Evolutionary conservation across 345 rosid species (phyloP).

Genomic region (Eutrema yunnanense): DNA sequence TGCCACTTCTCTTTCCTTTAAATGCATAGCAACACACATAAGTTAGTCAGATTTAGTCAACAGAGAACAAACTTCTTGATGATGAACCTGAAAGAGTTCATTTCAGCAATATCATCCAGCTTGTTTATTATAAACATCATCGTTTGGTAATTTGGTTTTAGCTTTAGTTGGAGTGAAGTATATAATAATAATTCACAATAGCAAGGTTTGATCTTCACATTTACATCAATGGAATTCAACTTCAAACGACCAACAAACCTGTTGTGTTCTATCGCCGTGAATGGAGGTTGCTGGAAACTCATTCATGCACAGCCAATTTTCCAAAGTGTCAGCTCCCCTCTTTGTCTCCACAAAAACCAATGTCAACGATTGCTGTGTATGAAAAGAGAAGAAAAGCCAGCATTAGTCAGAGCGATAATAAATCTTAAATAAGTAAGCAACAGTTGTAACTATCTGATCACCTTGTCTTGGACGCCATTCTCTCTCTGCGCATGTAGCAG

Average conservation of each 20-base stretch:
- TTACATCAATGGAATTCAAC: background rate
- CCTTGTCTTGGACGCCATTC: slow-evolving; percentile 70
- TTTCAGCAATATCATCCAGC: background rate
- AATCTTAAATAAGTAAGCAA: background rate
- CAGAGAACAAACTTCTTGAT: background rate
- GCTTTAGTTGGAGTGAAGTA: background rate
- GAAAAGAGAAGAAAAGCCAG: slow-evolving; percentile 1
- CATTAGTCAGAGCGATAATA: background rate
- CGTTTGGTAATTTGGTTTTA: background rate
- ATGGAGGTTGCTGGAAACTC: slow-evolving; percentile 94
- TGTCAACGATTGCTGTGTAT: slow-evolving; percentile 82
- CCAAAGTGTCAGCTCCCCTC: slow-evolving; percentile 91
- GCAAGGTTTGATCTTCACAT: background rate
- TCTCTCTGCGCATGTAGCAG: slow-evolving; percentile 93
- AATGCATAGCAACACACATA: slow-evolving; percentile 10
- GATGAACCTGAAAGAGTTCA: slow-evolving; percentile 2
- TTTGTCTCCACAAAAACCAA: slow-evolving; percentile 98
- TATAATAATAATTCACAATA: background rate
- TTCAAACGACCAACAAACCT: slow-evolving; percentile 34
- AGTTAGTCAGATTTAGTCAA: slow-evolving; percentile 2
- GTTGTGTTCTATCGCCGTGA: slow-evolving; percentile 97
- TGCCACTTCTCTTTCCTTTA: slow-evolving; percentile 95
- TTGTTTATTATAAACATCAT: background rate
- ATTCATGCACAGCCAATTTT: slow-evolving; percentile 80
- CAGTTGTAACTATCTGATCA: slow-evolving; percentile 22